These are phyloP conservation scores for Pinus taeda DNA, from an alignment of 75 land plant species.

Conservation along the genomic window DNA sequence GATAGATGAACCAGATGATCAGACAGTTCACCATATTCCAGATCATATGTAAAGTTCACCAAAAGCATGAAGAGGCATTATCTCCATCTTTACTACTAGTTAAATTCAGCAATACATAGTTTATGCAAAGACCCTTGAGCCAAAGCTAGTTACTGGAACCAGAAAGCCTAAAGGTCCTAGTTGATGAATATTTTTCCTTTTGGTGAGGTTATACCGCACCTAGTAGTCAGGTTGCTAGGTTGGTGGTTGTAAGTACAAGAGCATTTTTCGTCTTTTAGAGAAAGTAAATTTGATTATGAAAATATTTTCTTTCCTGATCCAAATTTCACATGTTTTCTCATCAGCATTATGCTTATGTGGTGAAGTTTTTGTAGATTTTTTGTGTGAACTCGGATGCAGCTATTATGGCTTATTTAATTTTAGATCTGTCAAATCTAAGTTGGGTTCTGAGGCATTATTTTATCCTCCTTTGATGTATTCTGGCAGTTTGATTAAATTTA, in stretches of 20 bases:
- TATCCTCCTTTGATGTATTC: not conserved
- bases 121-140: constrained; percentile 84
- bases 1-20: constrained; percentile 96
- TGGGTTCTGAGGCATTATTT: not conserved
- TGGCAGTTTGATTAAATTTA: not conserved
- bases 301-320: not conserved
- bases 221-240: constrained; percentile 61
- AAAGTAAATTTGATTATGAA: too few species aligned
- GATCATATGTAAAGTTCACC: constrained; percentile 85
- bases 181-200: constrained; percentile 88
- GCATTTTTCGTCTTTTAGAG: not conserved
- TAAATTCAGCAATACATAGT: constrained; percentile 87
- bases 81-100: constrained; percentile 69
- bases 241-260: not conserved
- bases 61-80: constrained; percentile 86
- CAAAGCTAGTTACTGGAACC: constrained; percentile 76
- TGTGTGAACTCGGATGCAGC: constrained; percentile 11
- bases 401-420: not conserved
- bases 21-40: constrained; percentile 78
- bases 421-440: not conserved
- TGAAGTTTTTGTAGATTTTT: constrained; percentile 93
- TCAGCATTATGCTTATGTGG: constrained; percentile 43
- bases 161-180: constrained; percentile 66
- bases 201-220: constrained; percentile 81
- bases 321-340: not conserved